These are phyloP conservation scores for Mychonastes homosphaera DNA, from an alignment of 139 green algal species.

Conservation along the genomic window DNA sequence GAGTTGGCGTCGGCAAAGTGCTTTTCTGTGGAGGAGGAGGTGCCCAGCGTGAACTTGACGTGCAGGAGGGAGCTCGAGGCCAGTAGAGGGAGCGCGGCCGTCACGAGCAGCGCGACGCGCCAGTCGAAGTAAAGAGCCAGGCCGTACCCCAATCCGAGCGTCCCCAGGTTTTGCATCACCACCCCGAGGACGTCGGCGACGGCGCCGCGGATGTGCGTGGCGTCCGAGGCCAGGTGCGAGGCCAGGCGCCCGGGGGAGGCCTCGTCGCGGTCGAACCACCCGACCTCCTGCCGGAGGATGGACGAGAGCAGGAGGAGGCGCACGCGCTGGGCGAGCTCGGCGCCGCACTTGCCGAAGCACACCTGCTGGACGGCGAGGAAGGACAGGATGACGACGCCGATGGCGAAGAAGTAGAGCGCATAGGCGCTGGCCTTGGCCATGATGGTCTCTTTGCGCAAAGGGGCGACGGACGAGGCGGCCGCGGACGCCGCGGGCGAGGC, in stretches of 20 bases:
- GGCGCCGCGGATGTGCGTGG: conserved; percentile 45
- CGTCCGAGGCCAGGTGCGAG: conserved; percentile 46
- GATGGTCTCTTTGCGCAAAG: no score
- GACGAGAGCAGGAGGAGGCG: conserved; percentile 45
- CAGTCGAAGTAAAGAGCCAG: conserved; percentile 31
- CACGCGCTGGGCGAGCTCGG: conserved; percentile 40
- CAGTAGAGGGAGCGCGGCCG: conserved; percentile 11
- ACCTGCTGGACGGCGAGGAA: conserved; percentile 27
- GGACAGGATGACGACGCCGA: conserved; percentile 34
- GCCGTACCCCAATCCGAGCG: conserved; percentile 1
- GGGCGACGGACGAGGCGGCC: no score
- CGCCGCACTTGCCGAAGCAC: conserved; percentile 6
- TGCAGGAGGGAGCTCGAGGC: conserved; percentile 13
- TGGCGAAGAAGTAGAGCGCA: conserved; percentile 47
- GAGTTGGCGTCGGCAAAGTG: conserved; percentile 57
- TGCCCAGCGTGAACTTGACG: conserved; percentile 41
- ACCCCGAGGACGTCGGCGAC: conserved; percentile 34
- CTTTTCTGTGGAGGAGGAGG: conserved; percentile 25
- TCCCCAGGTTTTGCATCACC: conserved; percentile 23
- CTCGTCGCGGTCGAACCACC: conserved; percentile 35
- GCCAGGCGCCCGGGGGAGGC: conserved; percentile 50
- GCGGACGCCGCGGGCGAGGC: no score
- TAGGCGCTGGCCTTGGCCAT: no score
- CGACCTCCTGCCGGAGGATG: conserved; percentile 49
- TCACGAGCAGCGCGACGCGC: conserved; percentile 42